phyloP scores from a whole-genome alignment of 148 eudicot species.

The Vaccinium myrtillus region DNA sequence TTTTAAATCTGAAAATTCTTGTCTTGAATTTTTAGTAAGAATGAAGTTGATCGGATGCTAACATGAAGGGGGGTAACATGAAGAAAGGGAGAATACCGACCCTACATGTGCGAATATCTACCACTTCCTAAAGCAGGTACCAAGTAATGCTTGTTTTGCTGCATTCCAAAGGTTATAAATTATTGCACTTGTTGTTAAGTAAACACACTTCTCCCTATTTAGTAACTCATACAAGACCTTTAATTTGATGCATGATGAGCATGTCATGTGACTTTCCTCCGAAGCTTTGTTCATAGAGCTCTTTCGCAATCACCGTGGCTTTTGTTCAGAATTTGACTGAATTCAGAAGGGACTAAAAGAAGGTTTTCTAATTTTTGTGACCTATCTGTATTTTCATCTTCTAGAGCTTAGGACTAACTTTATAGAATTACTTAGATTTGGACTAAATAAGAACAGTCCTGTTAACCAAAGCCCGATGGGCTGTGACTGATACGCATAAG shows the following conservation, averaged over 20 bases:
- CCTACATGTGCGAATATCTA: background rate
- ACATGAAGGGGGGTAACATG: background rate
- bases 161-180: background rate
- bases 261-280: background rate
- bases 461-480: background rate
- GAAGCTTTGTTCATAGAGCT: background rate
- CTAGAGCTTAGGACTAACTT: background rate
- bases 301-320: background rate
- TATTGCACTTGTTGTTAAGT: background rate
- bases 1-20: background rate
- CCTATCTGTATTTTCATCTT: background rate
- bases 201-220: background rate
- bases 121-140: slow-evolving; percentile 12
- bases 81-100: background rate
- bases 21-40: background rate
- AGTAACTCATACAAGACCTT: background rate
- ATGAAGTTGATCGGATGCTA: slow-evolving; percentile 12
- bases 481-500: background rate
- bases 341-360: slow-evolving; percentile 1
- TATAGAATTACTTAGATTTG: background rate
- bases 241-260: background rate
- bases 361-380: background rate
- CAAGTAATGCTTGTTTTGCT: background rate
- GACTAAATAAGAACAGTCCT: background rate
- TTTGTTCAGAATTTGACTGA: background rate